These are phyloP conservation scores for Multifurca ochricompacta DNA, from an alignment of 768 basidiomycete species.

Conservation along the genomic window DNA sequence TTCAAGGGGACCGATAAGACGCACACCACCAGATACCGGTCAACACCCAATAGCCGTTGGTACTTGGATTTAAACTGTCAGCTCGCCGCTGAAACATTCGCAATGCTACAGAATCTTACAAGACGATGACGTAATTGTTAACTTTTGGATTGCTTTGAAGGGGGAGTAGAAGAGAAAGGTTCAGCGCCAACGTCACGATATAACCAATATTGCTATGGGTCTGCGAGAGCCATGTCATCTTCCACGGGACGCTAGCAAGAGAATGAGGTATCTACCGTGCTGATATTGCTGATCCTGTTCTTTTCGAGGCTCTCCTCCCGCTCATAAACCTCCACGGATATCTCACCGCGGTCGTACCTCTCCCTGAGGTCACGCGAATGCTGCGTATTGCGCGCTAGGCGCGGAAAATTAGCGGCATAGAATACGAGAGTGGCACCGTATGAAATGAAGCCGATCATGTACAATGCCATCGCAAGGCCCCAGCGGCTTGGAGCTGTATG, in stretches of 20 bases:
- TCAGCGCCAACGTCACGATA: conserved; percentile 54
- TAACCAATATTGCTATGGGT: conserved; percentile 74
- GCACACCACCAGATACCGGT: conserved; percentile 85
- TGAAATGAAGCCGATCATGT: conserved; percentile 70
- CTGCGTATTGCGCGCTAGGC: conserved; percentile 70
- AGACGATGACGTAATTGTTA: conserved; percentile 64
- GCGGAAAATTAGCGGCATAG: conserved; percentile 71
- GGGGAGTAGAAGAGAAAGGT: conserved; percentile 64
- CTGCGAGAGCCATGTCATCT: conserved; percentile 29
- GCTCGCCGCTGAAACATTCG: background rate
- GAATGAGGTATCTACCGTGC: conserved; percentile 41
- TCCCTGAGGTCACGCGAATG: conserved; percentile 49
- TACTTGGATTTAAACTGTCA: conserved; percentile 32
- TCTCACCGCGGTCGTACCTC: conserved; percentile 52
- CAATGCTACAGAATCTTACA: conserved; percentile 36
- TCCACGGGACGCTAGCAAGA: conserved; percentile 7
- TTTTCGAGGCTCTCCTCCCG: conserved; percentile 72
- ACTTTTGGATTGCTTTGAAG: conserved; percentile 49
- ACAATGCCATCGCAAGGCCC: conserved; percentile 70
- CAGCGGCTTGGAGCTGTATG: conserved; percentile 54
- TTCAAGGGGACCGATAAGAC: conserved; percentile 22
- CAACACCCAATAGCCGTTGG: conserved; percentile 70
- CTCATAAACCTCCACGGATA: conserved; percentile 57
- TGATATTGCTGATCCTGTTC: conserved; percentile 79
- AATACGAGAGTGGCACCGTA: conserved; percentile 81